Evolutionary conservation across 129 eudicot species (phyloP), one percentile per base, ranked within the genome.

Genomic region (Calendula officinalis): DNA sequence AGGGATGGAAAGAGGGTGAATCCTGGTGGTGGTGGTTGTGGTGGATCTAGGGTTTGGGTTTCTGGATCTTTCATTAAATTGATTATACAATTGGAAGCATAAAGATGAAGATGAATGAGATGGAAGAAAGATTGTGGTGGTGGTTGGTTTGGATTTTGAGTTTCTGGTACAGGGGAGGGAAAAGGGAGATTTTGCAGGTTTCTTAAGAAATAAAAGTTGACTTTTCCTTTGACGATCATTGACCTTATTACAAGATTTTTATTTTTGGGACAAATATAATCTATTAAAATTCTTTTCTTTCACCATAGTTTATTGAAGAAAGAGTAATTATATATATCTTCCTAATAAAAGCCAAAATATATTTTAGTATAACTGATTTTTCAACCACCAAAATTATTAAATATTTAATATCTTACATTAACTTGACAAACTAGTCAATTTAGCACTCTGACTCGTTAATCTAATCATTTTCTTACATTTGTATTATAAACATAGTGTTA

Each of bases 21-120:
- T 8, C 79, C 83, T 1, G 88, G 95, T 27, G 95, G 89, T 50
- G 76, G 77, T 4, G 69, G 83, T 39, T 84, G 84, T 33, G 74
- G 75, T 27, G 78, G 72, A 54, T 60, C 65, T 34, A 39, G 68
- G 75, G 64, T 61, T 74, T 59, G 75, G 76, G 80, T 48, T 70
- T 60, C 56, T 38, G 66, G 73, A 8, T 60, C 45, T 69, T 75
- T 70, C 85, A 80, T 78, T 42, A 6, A 12, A 54, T 42, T 61
- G 56, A 33, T 47, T 44, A 12, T 0, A 14, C 2, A 30, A 16
- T 37, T 59, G 55, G 9, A 39, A 59, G 17, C 39, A 30, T 70
- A 5, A 67, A 64, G 69, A 51, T 22, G 56, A 17, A 54, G 75
- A 14, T 11, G 34, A 15, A 35, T 37, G 11, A 13, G 66, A 4